Evolutionary conservation across 306 rosid species (phyloP).

Genomic region (Oemleria cerasiformis): DNA sequence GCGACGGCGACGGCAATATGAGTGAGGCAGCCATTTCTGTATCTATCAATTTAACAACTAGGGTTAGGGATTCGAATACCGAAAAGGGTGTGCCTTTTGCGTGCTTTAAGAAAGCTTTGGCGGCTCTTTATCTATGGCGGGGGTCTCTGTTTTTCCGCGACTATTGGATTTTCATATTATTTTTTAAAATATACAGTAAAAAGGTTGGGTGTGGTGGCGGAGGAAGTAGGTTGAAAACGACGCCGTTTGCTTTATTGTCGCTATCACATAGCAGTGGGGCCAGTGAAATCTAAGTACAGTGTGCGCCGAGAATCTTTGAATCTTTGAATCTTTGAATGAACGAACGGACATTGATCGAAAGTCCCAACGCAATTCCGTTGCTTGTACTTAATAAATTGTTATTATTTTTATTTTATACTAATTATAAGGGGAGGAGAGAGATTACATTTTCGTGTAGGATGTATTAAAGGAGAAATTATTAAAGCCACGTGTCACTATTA

Average conservation of each 20-base stretch:
- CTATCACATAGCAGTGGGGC: neutral
- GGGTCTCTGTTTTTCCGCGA: constrained; percentile 32
- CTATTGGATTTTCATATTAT: constrained; percentile 17
- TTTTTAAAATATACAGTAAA: neutral
- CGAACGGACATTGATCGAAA: neutral
- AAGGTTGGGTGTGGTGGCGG: neutral
- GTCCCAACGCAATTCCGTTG: too few species aligned
- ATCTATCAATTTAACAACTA: neutral
- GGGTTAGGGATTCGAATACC: constrained; percentile 8
- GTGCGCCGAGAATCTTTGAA: too few species aligned
- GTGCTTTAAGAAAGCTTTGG: neutral
- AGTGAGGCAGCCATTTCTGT: constrained; percentile 63
- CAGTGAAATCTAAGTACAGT: neutral
- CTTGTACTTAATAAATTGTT: too few species aligned
- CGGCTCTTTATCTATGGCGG: constrained; percentile 44
- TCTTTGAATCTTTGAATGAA: too few species aligned
- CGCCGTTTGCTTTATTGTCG: neutral
- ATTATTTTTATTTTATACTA: too few species aligned
- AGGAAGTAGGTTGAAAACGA: neutral
- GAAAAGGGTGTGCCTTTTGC: neutral
- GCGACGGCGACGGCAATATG: constrained; percentile 32
- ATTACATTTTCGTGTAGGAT: too few species aligned
- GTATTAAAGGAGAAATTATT: too few species aligned
- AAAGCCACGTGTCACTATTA: too few species aligned
- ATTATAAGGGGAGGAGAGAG: too few species aligned